Evolutionary conservation across 202 grass and related monocot species (phyloP), one percentile per base, ranked within the genome.

Genomic region (Panicum hallii): DNA sequence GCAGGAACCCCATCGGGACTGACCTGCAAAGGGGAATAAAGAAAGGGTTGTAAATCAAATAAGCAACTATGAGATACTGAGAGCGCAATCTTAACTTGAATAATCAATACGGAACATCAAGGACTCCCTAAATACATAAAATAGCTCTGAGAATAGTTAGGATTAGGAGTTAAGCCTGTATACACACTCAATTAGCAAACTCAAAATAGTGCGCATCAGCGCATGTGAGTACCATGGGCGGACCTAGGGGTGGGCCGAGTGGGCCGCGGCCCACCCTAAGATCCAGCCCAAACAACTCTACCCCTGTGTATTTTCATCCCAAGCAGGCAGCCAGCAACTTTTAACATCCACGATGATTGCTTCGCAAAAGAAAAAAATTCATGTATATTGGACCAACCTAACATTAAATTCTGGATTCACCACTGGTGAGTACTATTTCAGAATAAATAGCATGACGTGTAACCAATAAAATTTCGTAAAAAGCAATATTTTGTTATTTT

Each of bases 1-100:
- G 78, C 15, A 97, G 56, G 76, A 97, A 74, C 5, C 90, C 94
- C 92, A 97, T 97, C 47, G 5, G 28, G 34, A 47, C 66, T 78
- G 42, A 57, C 49, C 88, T 90, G 88, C 54, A 84, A 16, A 45
- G 23, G 9, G 41, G 63, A 48, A 44, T 16, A 28, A 32, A 54
- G 52, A 60, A 20, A 75, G 55, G 1, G 42, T 1, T 71, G 47
- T 49, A 5, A 53, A 83, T 57, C 41, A 15, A 41, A 9, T 78
- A 23, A 52, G 10, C 32, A 61, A 70, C 46, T 42, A 12, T 40
- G 0, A 65, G 4, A 15, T 53, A 22, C 0, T 6, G n/a, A 75
- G 5, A 75, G 14, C 43, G 11, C 28, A 23, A 38, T 54, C 11
- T 64, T 64, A 78, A 72, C 53, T 12, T 62, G 44, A 56, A 34